Evolutionary conservation across 2,329 filamentous ascomycete genomes (phyloP).

Genomic region (Claviceps cyperi): DNA sequence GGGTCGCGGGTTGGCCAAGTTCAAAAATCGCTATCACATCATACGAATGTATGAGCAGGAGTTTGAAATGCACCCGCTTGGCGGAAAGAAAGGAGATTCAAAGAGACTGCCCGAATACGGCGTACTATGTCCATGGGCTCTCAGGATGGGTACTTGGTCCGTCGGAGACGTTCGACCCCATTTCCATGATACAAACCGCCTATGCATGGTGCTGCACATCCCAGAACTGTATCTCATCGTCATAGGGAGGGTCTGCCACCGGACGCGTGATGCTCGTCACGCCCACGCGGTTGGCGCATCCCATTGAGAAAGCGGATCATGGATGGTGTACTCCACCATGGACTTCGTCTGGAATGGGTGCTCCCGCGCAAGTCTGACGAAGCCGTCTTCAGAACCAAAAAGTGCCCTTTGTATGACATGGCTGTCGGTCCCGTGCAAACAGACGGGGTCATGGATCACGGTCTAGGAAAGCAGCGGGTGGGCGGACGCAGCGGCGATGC

Average conservation of each 20-base stretch:
- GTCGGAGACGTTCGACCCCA: constrained; percentile 10
- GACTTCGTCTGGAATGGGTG: constrained; percentile 39
- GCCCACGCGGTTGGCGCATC: constrained; percentile 20
- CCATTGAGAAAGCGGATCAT: constrained; percentile 8
- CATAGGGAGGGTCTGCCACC: constrained; percentile 47
- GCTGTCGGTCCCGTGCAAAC: constrained; percentile 50
- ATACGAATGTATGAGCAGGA: constrained; percentile 35
- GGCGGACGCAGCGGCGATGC: constrained; percentile 9
- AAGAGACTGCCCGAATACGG: constrained; percentile 14
- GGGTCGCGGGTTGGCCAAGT: not conserved
- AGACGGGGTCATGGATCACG: constrained; percentile 11
- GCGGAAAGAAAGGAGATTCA: constrained; percentile 7
- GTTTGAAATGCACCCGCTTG: constrained; percentile 30
- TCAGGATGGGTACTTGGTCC: constrained; percentile 14
- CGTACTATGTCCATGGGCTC: constrained; percentile 17
- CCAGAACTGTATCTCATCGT: constrained; percentile 56
- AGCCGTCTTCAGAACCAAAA: constrained; percentile 24
- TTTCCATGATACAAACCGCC: constrained; percentile 21
- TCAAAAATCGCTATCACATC: constrained; percentile 18
- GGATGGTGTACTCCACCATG: constrained; percentile 19
- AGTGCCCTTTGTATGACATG: constrained; percentile 48
- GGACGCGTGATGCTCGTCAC: constrained; percentile 54
- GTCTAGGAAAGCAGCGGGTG: constrained; percentile 6
- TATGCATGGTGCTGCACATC: constrained; percentile 50
- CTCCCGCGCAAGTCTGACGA: constrained; percentile 36